Evolutionary conservation across 164 flowering plant genomes (phyloP).

Genomic region (Santalum album): DNA sequence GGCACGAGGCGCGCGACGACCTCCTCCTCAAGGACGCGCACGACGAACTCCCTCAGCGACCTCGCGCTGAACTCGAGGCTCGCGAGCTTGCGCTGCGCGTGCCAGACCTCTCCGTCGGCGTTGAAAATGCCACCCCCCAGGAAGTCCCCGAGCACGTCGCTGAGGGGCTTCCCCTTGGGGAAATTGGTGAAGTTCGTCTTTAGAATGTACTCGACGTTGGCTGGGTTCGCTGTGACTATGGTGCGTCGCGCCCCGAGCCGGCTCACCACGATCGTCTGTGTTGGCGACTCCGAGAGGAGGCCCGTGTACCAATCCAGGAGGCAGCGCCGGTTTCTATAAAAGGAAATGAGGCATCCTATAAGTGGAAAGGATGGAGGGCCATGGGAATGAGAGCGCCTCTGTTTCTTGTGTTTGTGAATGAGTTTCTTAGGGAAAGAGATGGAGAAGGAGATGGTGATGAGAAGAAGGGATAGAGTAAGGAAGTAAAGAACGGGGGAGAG

Average conservation of each 20-base stretch:
- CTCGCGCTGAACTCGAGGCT: slow-evolving; percentile 62
- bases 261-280: slow-evolving; percentile 43
- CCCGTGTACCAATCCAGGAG: slow-evolving; percentile 79
- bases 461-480: neutral
- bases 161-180: slow-evolving; percentile 82
- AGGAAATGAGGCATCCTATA: slow-evolving; percentile 56
- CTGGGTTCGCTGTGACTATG: slow-evolving; percentile 72
- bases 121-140: slow-evolving; percentile 85
- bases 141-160: slow-evolving; percentile 71
- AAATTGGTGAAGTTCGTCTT: slow-evolving; percentile 61
- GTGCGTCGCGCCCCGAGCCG: slow-evolving; percentile 55
- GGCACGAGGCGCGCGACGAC: slow-evolving; percentile 43
- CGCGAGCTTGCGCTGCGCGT: slow-evolving; percentile 56
- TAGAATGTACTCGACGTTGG: slow-evolving; percentile 72
- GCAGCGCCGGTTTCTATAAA: slow-evolving; percentile 46
- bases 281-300: slow-evolving; percentile 43
- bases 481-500: too few relatives aligned
- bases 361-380: slow-evolving; percentile 52
- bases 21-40: slow-evolving; percentile 33
- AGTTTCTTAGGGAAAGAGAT: neutral
- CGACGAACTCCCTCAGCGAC: slow-evolving; percentile 38
- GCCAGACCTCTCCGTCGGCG: slow-evolving; percentile 73
- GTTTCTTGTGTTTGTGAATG: neutral
- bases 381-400: neutral
- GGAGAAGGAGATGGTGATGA: neutral